These are phyloP conservation scores for Leptographium wingfieldii DNA, from an alignment of 2,329 filamentous ascomycete genomes.

Conservation along the genomic window DNA sequence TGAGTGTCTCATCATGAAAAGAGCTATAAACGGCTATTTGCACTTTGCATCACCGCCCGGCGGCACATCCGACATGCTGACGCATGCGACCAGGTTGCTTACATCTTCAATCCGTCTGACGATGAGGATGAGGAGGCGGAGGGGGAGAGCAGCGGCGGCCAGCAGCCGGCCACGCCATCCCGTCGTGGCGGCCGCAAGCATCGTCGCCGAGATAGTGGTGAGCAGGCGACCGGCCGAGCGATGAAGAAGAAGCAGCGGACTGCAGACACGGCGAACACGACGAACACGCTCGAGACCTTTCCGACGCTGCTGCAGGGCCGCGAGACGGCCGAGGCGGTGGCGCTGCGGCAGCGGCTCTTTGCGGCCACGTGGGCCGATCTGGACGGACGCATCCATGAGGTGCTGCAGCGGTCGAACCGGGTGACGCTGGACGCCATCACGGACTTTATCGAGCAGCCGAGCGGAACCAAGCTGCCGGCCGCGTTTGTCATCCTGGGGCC, in stretches of 20 bases:
- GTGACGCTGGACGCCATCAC: slow-evolving; percentile 47
- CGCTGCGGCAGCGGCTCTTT: slow-evolving; percentile 46
- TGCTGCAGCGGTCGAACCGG: slow-evolving; percentile 47
- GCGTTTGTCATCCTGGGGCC: slow-evolving; percentile 67
- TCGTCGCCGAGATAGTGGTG: neutral
- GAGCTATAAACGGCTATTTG: neutral
- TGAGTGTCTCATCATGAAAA: neutral
- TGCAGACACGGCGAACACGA: neutral
- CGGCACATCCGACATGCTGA: neutral
- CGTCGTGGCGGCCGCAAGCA: neutral
- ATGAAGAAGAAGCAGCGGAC: neutral
- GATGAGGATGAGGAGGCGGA: slow-evolving; percentile 15
- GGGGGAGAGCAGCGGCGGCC: neutral
- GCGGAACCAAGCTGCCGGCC: slow-evolving; percentile 43
- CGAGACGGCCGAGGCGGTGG: slow-evolving; percentile 36
- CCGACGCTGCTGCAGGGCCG: slow-evolving; percentile 40
- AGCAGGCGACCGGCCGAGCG: neutral
- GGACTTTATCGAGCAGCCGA: slow-evolving; percentile 35
- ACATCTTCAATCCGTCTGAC: slow-evolving; percentile 44
- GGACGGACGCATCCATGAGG: slow-evolving; percentile 49
- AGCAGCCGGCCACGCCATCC: neutral
- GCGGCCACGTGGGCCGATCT: slow-evolving; percentile 51
- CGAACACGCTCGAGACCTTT: slow-evolving; percentile 24
- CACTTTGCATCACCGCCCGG: neutral
- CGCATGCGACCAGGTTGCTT: slow-evolving; percentile 36